Evolutionary conservation across 495 filamentous ascomycete genomes (phyloP).

Genomic region (Podospora pseudocomata): DNA sequence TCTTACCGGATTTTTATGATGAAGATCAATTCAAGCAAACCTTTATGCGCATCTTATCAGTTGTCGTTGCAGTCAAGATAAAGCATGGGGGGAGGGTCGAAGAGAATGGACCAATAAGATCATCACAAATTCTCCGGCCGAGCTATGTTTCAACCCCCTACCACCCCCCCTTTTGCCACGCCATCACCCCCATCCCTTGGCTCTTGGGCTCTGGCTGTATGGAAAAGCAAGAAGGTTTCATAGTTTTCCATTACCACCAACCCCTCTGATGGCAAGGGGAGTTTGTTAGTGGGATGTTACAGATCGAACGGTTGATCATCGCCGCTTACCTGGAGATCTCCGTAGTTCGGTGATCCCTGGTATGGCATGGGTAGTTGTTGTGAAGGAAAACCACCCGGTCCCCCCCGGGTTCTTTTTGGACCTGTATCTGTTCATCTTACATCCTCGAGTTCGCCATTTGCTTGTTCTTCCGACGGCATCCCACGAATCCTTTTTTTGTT

Average conservation of each 20-base stretch:
- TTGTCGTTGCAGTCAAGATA: neutral
- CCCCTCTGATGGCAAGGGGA: neutral
- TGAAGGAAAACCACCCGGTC: neutral
- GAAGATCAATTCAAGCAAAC: neutral
- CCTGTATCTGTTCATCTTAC: neutral
- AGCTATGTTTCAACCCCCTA: conserved; percentile 6
- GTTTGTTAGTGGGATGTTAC: neutral
- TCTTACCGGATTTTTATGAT: neutral
- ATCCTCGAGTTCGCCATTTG: neutral
- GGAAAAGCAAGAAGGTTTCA: neutral
- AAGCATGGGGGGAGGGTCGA: neutral
- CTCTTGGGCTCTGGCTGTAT: neutral
- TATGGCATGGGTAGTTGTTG: neutral
- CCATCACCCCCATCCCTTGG: neutral
- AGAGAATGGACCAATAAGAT: neutral
- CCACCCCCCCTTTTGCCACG: conserved; percentile 2
- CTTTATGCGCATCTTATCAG: neutral
- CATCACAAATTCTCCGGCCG: neutral
- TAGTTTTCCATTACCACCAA: neutral
- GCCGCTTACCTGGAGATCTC: neutral
- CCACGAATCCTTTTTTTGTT: neutral
- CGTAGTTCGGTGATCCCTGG: neutral
- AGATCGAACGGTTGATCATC: neutral
- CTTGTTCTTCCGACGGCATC: neutral
- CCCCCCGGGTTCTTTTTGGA: neutral